Conservation (phyloP, 129 eudicot species). For the Helianthus tuberosus region DNA sequence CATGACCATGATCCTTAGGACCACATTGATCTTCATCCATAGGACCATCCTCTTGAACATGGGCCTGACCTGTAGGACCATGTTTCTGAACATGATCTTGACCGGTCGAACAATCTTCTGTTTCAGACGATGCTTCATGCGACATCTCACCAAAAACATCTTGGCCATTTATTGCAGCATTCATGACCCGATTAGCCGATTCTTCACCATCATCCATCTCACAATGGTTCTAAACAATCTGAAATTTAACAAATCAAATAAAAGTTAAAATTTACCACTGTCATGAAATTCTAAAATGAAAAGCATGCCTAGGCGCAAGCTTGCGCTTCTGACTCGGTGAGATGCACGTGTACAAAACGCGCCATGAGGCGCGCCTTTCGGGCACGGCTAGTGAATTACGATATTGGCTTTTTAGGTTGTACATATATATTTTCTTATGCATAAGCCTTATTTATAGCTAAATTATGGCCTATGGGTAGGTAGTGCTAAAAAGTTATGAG, state of each 20-base stretch:
- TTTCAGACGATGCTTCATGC: neutral
- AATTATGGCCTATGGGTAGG: too few species aligned
- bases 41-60: neutral
- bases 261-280: neutral
- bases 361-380: too few species aligned
- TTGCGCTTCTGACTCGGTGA: too few species aligned
- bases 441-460: too few species aligned
- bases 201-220: constrained; percentile 57
- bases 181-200: constrained; percentile 22
- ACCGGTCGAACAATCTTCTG: neutral
- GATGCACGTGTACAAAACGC: too few species aligned
- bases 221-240: constrained; percentile 15
- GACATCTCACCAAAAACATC: neutral
- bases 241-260: constrained; percentile 6
- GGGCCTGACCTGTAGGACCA: constrained; percentile 1
- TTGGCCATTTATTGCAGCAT: constrained; percentile 21
- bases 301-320: too few species aligned
- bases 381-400: too few species aligned
- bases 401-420: too few species aligned
- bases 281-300: neutral
- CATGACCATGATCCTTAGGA: neutral
- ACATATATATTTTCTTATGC: too few species aligned
- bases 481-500: too few species aligned
- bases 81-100: neutral
- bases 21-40: neutral